Percentiles rank a stretch among this genome's conserved stretches.
phyloP scores from a whole-genome alignment of 2,329 filamentous ascomycete species.

The Claviceps monticola region DNA sequence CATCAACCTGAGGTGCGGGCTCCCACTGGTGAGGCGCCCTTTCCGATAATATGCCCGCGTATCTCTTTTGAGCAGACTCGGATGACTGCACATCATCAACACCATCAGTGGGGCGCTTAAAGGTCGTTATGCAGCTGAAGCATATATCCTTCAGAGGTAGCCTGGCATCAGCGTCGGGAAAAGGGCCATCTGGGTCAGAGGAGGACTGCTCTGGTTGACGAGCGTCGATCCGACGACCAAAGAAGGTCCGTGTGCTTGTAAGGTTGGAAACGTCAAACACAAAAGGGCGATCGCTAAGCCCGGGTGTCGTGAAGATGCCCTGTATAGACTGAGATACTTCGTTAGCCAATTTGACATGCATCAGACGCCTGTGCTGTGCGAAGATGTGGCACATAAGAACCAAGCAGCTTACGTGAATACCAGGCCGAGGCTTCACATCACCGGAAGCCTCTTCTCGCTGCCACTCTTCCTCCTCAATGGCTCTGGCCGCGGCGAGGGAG shows the following conservation, averaged over 20 bases:
- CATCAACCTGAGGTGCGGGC: slow-evolving; percentile 30
- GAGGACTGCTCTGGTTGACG: slow-evolving; percentile 31
- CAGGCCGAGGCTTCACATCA: slow-evolving; percentile 11
- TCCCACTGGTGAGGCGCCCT: slow-evolving; percentile 28
- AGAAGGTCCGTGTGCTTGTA: slow-evolving; percentile 32
- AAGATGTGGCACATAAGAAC: background rate
- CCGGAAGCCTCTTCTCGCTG: slow-evolving; percentile 3
- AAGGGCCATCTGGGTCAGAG: slow-evolving; percentile 20
- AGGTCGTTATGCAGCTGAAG: slow-evolving; percentile 38
- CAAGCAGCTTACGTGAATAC: slow-evolving; percentile 23
- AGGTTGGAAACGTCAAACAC: slow-evolving; percentile 35
- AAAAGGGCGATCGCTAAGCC: slow-evolving; percentile 34
- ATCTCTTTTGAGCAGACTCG: slow-evolving; percentile 27
- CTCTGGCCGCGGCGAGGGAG: slow-evolving; percentile 21
- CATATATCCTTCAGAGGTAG: slow-evolving; percentile 27
- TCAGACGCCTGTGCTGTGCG: too few species aligned
- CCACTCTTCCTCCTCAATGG: slow-evolving; percentile 19
- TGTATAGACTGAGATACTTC: slow-evolving; percentile 32
- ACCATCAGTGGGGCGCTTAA: slow-evolving; percentile 28
- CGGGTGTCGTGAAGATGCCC: slow-evolving; percentile 38
- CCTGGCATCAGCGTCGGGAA: slow-evolving; percentile 24
- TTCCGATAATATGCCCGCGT: slow-evolving; percentile 24
- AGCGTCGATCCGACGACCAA: slow-evolving; percentile 34
- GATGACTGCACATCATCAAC: slow-evolving; percentile 25
- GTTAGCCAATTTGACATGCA: too few species aligned